Evolutionary conservation across 202 grass and related monocot species (phyloP).

Genomic region (Elaeis oleifera): DNA sequence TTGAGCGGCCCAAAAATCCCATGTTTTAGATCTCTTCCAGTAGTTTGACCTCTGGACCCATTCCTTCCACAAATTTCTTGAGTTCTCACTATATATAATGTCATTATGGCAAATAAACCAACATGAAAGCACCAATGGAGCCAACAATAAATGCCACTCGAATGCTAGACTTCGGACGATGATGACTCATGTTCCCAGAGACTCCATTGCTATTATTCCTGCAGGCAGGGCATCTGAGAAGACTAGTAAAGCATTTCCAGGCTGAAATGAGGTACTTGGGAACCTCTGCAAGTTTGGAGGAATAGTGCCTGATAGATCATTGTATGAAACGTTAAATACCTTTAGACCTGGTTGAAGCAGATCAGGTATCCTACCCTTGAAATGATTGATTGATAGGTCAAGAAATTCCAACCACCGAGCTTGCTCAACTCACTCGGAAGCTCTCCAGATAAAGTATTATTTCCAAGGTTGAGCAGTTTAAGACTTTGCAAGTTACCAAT

Average conservation of each 20-base stretch:
- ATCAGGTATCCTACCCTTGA: conserved; percentile 71
- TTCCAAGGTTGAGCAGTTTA: conserved; percentile 52
- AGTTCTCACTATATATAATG: conserved; percentile 72
- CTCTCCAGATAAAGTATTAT: conserved; percentile 73
- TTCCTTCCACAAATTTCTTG: conserved; percentile 75
- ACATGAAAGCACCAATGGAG: conserved; percentile 62
- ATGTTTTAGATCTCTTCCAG: conserved; percentile 59
- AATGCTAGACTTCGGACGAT: conserved; percentile 54
- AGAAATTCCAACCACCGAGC: conserved; percentile 62
- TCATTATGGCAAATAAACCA: conserved; percentile 65
- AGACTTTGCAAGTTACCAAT: conserved; percentile 82
- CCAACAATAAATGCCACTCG: conserved; percentile 72
- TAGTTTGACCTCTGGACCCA: conserved; percentile 29
- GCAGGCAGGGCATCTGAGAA: conserved; percentile 64
- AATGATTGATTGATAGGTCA: conserved; percentile 81
- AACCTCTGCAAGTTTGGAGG: conserved; percentile 79
- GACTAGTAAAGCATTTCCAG: conserved; percentile 74
- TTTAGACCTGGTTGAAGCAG: conserved; percentile 60
- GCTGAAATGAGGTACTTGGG: conserved; percentile 69
- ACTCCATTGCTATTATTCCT: conserved; percentile 31
- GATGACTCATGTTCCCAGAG: conserved; percentile 25
- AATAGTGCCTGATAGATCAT: conserved; percentile 72
- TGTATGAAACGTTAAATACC: conserved; percentile 84
- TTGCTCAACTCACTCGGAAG: conserved; percentile 79
- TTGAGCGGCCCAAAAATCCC: conserved; percentile 50